These are phyloP conservation scores for Pyrrhoderma noxium DNA, from an alignment of 1,284 basidiomycete species.

Conservation along the genomic window DNA sequence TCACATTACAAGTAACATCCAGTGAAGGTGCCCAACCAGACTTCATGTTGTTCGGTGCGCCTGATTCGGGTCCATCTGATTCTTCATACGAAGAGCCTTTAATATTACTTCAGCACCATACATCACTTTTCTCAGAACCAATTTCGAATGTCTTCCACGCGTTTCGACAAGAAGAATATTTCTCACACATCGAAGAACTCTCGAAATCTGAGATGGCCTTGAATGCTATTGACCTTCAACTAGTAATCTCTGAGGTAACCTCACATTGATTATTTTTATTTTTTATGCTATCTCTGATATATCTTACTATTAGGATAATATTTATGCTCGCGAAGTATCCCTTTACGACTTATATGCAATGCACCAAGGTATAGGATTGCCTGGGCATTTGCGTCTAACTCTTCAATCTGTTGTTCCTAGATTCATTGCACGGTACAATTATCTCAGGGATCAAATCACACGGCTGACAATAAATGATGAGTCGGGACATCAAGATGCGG, in stretches of 20 bases:
- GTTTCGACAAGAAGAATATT: constrained; percentile 50
- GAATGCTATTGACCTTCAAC: constrained; percentile 58
- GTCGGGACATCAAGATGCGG: constrained; percentile 17
- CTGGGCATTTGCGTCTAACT: constrained; percentile 57
- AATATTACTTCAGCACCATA: constrained; percentile 50
- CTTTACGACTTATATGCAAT: constrained; percentile 66
- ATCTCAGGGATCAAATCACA: constrained; percentile 51
- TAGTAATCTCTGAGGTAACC: constrained; percentile 58
- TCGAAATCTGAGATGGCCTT: constrained; percentile 55
- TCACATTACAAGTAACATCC: constrained; percentile 34
- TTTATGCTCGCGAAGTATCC: constrained; percentile 61
- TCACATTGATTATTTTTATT: neutral
- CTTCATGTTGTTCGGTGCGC: constrained; percentile 55
- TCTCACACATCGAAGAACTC: constrained; percentile 40
- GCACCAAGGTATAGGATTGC: constrained; percentile 56
- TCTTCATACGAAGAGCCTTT: constrained; percentile 15
- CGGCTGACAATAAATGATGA: constrained; percentile 33
- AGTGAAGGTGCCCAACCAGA: constrained; percentile 34
- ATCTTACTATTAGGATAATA: constrained; percentile 52
- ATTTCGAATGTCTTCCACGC: constrained; percentile 59
- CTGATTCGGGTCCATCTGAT: constrained; percentile 17
- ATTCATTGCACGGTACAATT: constrained; percentile 61
- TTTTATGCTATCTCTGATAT: neutral
- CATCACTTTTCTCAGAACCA: constrained; percentile 68
- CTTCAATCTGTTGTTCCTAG: constrained; percentile 46